Conservation (phyloP, 192 early-diverging fungal species). For the Backusella macrospora region DNA sequence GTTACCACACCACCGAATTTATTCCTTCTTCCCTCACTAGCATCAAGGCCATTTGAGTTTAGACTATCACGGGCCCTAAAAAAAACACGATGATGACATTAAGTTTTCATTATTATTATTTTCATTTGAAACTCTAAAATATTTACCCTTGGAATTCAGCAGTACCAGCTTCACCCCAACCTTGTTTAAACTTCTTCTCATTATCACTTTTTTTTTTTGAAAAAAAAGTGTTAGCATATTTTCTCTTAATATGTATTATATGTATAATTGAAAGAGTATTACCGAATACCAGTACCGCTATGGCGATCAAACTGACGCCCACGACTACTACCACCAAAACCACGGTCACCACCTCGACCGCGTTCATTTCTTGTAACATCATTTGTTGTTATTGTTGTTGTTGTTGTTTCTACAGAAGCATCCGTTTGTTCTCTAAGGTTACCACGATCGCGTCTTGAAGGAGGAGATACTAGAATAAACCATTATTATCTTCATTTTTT, state of each 20-base stretch:
- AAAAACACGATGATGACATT: neutral
- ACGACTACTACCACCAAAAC: neutral
- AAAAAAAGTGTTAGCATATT: neutral
- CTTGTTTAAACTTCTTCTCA: conserved; percentile 88
- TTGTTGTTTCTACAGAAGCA: neutral
- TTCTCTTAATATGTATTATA: no score
- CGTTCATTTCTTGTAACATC: neutral
- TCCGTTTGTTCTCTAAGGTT: conserved; percentile 2
- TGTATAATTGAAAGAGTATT: neutral
- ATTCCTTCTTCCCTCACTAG: conserved; percentile 26
- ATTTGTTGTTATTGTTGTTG: neutral
- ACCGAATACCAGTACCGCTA: conserved; percentile 67
- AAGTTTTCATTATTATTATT: neutral
- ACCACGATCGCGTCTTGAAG: conserved; percentile 22
- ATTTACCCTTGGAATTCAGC: conserved; percentile 56
- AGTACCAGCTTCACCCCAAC: conserved; percentile 71
- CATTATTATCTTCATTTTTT: neutral
- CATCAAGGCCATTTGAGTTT: conserved; percentile 33
- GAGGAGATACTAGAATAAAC: conserved; percentile 6
- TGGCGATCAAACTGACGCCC: conserved; percentile 80
- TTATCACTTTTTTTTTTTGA: conserved; percentile 56
- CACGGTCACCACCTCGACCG: neutral
- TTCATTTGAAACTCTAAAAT: neutral
- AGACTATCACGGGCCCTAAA: conserved; percentile 15
- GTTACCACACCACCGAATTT: conserved; percentile 38